Conservation (phyloP, 2,329 filamentous ascomycete species). For the Ceratocystis huliohia region DNA sequence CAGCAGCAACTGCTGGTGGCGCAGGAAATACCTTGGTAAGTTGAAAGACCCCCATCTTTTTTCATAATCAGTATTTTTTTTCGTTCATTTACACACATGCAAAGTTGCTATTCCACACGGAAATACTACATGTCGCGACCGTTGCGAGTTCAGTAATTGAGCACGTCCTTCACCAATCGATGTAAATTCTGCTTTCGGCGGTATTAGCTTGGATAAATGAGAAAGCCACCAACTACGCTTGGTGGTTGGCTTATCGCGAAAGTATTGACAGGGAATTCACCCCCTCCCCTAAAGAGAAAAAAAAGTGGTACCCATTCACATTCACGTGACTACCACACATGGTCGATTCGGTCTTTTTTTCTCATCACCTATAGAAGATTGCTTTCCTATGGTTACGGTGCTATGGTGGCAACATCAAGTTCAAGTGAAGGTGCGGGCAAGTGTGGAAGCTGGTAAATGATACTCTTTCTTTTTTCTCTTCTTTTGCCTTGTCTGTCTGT, state of each 20-base stretch:
- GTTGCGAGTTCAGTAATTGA: not conserved
- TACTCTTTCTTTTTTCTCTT: not conserved
- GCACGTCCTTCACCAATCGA: not conserved
- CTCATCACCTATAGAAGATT: too few relatives aligned
- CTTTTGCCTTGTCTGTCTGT: not conserved
- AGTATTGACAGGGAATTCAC: not conserved
- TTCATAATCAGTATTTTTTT: not conserved
- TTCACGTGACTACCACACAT: not conserved
- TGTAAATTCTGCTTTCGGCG: not conserved
- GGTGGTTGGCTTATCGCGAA: conserved; percentile 4
- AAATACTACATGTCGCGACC: not conserved
- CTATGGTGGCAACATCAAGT: not conserved
- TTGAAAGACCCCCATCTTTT: conserved; percentile 1
- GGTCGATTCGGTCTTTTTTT: not conserved
- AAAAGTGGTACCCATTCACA: not conserved
- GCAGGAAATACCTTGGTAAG: conserved; percentile 27
- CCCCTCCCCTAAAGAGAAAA: not conserved
- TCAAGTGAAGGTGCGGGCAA: not conserved
- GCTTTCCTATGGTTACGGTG: not conserved
- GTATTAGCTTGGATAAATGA: not conserved
- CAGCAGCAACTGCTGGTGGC: conserved; percentile 26
- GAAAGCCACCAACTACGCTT: not conserved
- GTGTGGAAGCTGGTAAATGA: too few relatives aligned
- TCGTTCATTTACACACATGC: not conserved
- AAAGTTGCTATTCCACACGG: not conserved